Base-by-base conservation (phyloP, 1,139 yeast species). In the Fermentozyma sake region DNA sequence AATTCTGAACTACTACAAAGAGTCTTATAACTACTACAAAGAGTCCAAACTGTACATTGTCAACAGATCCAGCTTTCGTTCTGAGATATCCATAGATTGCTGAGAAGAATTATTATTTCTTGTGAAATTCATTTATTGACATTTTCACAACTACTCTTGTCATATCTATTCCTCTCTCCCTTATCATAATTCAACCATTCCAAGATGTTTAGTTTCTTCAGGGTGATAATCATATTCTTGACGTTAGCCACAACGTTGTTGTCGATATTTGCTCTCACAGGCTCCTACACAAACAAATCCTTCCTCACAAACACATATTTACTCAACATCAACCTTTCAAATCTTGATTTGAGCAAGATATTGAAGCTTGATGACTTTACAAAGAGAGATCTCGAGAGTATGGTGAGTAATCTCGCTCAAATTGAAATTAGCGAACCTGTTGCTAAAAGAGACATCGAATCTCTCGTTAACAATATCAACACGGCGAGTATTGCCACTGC, bases 231-330 rank as follows among this genome's bases (percentile, higher is more conserved):
- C 23, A 46, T 65, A 12, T 31, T 64, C 15, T 50, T 64, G 27
- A 54, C 72, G 10, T 28, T 62, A 10, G 65, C 60, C 12, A 48
- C 55, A 5, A 44, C 58, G 2, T 29, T 64, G n/a, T 49, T 64
- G 14, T 48, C 67, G 9, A 44, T 53, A 2, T 63, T 66, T 50
- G 70, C 68, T 5, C 28, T 67, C 7, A 50, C 61, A n/a, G 71
- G 72, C 1, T 61, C 72, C 1, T 65, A 61, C 40, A 50, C 52
- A 24, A 59, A 61, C 28, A 52, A 55, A 23, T 18, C 44, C 4
- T 61, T 57, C 37, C 49, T 67, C 23, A 64, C 68, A 6, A 38
- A 44, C 17, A 55, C 66, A 17, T 66, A 65, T 34, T 42, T 65
- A 32, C 37, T 66, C 19, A 60, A 64, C 32, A 42, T 65, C 39